Percentiles rank a stretch among this genome's conserved stretches.
phyloP scores from a whole-genome alignment of 352 stramenopile genomes.

The Aphanomyces cochlioides region DNA sequence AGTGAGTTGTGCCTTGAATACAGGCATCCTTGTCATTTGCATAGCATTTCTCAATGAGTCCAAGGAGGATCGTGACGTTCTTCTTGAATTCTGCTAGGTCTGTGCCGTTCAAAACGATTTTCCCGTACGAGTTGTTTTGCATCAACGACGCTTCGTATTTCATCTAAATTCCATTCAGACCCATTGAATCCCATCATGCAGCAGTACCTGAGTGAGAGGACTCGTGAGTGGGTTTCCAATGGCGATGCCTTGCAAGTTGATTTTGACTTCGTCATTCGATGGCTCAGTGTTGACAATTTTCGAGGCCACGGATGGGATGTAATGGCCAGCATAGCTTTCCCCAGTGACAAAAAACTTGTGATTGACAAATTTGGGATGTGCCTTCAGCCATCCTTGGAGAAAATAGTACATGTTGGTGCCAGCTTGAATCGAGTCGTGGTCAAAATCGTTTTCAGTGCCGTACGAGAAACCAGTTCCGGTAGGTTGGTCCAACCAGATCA shows the following conservation, averaged over 20 bases:
- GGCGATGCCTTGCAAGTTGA: slow-evolving; percentile 69
- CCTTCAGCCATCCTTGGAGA: slow-evolving; percentile 53
- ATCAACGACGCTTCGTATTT: slow-evolving; percentile 31
- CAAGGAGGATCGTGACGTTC: slow-evolving; percentile 42
- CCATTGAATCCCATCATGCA: too few species aligned
- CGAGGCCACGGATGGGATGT: slow-evolving; percentile 27
- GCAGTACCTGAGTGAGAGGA: slow-evolving; percentile 43
- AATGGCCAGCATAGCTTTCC: slow-evolving; percentile 41
- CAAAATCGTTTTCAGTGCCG: slow-evolving; percentile 35
- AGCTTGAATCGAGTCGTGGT: slow-evolving; percentile 41
- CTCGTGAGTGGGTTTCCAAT: slow-evolving; percentile 73
- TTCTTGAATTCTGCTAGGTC: slow-evolving; percentile 43
- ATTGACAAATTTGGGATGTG: slow-evolving; percentile 61
- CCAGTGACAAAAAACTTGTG: slow-evolving; percentile 41
- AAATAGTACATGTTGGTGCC: slow-evolving; percentile 45
- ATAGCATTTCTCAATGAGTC: slow-evolving; percentile 44
- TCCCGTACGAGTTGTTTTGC: slow-evolving; percentile 73
- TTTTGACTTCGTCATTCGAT: slow-evolving; percentile 31
- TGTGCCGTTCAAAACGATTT: slow-evolving; percentile 44
- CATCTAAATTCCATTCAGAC: too few species aligned
- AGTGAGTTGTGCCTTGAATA: slow-evolving; percentile 42
- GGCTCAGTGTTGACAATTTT: slow-evolving; percentile 42
- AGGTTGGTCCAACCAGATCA: slow-evolving; percentile 27
- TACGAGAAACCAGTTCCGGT: slow-evolving; percentile 30
- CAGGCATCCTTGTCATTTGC: slow-evolving; percentile 37